Evolutionary conservation across 1,139 yeast species (phyloP).

Genomic region (Meyerozyma athensensis): DNA sequence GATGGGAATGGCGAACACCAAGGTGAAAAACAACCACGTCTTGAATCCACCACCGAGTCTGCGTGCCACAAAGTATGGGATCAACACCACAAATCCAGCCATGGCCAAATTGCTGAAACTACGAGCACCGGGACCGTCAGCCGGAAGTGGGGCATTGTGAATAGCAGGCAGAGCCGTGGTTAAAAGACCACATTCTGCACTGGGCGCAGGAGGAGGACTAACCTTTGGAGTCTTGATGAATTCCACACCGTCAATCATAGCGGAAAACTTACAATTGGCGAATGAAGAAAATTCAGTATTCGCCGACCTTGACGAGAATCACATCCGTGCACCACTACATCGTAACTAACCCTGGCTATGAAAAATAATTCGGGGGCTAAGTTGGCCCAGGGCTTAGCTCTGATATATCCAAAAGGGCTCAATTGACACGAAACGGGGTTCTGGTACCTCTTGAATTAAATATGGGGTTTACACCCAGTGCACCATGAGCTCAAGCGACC

Average conservation of each 20-base stretch:
- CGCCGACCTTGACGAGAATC: background rate
- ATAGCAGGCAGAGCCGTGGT: conserved; percentile 70
- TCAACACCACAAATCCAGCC: conserved; percentile 44
- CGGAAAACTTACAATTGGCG: background rate
- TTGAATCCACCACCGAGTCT: conserved; percentile 73
- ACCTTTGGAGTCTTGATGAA: conserved; percentile 60
- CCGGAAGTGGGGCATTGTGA: conserved; percentile 82
- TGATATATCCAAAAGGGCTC: no score
- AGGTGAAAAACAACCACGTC: conserved; percentile 53
- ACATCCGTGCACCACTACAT: background rate
- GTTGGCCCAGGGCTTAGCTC: no score
- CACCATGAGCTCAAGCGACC: no score
- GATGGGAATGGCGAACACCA: conserved; percentile 60
- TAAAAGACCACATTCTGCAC: conserved; percentile 51
- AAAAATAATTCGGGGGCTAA: no score
- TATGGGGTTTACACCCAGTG: no score
- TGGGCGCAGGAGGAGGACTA: conserved; percentile 47
- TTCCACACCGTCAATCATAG: conserved; percentile 39
- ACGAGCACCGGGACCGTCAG: conserved; percentile 86
- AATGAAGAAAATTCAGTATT: background rate
- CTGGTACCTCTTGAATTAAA: no score
- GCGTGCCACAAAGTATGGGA: conserved; percentile 62
- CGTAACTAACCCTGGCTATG: no score
- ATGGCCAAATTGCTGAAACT: conserved; percentile 66
- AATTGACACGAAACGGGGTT: no score